Evolutionary conservation across 371 early-diverging fungal genomes (phyloP), one percentile per base, ranked within the genome.

Genomic region (Dichotomocladium elegans): DNA sequence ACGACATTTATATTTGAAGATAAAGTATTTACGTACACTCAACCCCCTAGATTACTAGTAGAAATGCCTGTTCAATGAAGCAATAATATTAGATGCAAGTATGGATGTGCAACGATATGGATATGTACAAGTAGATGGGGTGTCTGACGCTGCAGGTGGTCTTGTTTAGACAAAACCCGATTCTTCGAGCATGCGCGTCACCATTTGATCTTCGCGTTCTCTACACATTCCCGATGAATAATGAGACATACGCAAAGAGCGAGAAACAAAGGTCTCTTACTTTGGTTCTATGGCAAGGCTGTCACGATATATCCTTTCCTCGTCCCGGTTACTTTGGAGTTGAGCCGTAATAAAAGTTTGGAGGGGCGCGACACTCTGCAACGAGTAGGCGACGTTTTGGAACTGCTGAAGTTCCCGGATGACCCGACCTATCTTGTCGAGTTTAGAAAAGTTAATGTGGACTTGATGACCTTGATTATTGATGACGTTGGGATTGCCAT

Each of bases 341-440:
- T 80, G 74, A 9, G 69, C 59, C 17, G 68, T 64, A 22, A 95
- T 82, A 68, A 85, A 95, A 34, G 84, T 75, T 59, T 93, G 91
- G 45, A 95, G 76, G 70, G 92, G 93, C 3, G 82, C 82, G 6
- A 95, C 95, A 2, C 82, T 53, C 4, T 76, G 79, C 35, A 94
- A 63, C 51, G 80, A 74, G 61, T 94, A 96, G 30, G 90, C 87
- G 5, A 74, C 76, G 0, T 70, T 66, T 21, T 95, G 95, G 71
- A 89, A 94, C 60, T 93, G 92, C 60, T 93, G 92, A 47, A 95
- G 80, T 43, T 94, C 93, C 4, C 88, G 83, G 64, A 97, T 89
- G 7, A 93, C 89, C 51, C 91, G 90, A 3, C 93, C 91, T 0
- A 91, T 90, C 70, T 90, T 91, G 72, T 77, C 81, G 26, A 90